Evolutionary conservation across 108 stramenopile genomes (phyloP), one percentile per base, ranked within the genome.

Genomic region (Cyclostephanos tholiformis): DNA sequence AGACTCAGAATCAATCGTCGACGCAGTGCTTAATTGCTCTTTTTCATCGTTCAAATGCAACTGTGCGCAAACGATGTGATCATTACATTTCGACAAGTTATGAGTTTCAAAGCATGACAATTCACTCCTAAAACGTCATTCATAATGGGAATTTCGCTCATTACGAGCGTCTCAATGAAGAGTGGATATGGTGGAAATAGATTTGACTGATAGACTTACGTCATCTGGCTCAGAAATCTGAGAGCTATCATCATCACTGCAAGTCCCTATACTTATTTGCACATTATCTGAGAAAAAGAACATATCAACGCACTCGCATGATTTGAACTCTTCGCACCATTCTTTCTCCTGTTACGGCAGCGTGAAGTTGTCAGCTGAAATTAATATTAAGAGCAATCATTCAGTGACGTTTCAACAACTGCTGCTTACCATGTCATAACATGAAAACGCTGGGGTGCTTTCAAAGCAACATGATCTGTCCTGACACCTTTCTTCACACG

Each of bases 301-400:
- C 11, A 36, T 43, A 14, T 23, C 69, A 23, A 60, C 56, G 23
- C 43, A 43, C 27, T 36, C 36, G 27, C 69, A 70, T 58, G 69
- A 39, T 44, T 70, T 60, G 56, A 44, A 70, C 38, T 70, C 69
- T 5, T 70, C 69, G 11, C 69, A 70, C 69, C 69, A 70, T 23
- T 58, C 69, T 43, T 58, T 57, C 57, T 70, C 69, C 69, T 63
- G 35, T 27, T 9, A 32, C 30, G 6, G 30, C 26, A 59, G 30
- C 30, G 26, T 30, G 4, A 6, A 59, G 30, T n/a, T 32, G 20
- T 17, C 16, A 59, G 26, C 16, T 4, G 25, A 17, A 25, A 30
- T 25, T 3, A 8, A 59, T n/a, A n/a, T n/a, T n/a, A n/a, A n/a
- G n/a, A n/a, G n/a, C n/a, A n/a, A n/a, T n/a, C n/a, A n/a, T n/a